These are phyloP conservation scores for Boletus reticulatus DNA, from an alignment of 768 basidiomycete species.

Conservation along the genomic window DNA sequence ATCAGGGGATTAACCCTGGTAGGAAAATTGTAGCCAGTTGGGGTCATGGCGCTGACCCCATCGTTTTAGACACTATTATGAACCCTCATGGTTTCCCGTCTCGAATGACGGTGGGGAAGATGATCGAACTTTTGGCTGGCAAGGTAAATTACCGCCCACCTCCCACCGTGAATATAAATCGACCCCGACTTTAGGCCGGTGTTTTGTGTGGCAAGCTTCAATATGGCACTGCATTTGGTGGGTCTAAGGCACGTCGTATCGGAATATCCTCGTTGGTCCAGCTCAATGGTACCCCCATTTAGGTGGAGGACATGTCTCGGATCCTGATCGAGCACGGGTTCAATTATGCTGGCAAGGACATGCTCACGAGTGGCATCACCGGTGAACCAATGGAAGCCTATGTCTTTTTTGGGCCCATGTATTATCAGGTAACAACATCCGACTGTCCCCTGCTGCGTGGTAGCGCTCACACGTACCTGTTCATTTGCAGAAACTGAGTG, in stretches of 20 bases:
- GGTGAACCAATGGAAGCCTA: conserved; percentile 96
- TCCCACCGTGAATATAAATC: conserved; percentile 1
- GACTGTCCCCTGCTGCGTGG: conserved; percentile 2
- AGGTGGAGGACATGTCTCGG: conserved; percentile 98
- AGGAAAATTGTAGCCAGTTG: conserved; percentile 19
- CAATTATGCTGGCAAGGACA: conserved; percentile 98
- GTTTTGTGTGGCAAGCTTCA: conserved; percentile 87
- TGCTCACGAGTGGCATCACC: conserved; percentile 97
- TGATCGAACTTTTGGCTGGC: conserved; percentile 96
- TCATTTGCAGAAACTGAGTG: conserved; percentile 81
- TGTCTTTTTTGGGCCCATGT: conserved; percentile 98
- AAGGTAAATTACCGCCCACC: conserved; percentile 51
- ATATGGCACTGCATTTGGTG: conserved; percentile 96
- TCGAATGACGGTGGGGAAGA: conserved; percentile 99
- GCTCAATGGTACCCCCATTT: conserved; percentile 6
- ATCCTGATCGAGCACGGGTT: conserved; percentile 95
- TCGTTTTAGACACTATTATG: conserved; percentile 90
- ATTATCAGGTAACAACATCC: conserved; percentile 73
- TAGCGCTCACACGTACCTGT: not conserved
- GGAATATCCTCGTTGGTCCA: conserved; percentile 1
- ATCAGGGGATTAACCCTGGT: conserved; percentile 94
- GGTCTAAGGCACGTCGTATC: conserved; percentile 70
- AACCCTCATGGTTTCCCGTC: conserved; percentile 99
- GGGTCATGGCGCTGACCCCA: conserved; percentile 11
- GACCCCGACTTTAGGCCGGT: conserved; percentile 60